Conservation (phyloP, 164 flowering plant species). For the Dillenia turbinata region DNA sequence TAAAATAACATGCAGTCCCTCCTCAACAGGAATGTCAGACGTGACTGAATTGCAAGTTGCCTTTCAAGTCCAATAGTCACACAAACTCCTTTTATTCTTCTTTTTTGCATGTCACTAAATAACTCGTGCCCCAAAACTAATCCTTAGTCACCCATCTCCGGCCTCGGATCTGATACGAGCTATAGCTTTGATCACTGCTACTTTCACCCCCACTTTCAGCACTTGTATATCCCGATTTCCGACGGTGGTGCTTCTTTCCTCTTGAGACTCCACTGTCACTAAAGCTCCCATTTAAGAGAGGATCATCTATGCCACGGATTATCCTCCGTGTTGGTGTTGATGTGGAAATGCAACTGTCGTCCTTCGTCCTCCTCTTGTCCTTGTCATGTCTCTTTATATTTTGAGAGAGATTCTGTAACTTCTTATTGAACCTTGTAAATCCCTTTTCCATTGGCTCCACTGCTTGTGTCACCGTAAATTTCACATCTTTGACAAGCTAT, state of each 20-base stretch:
- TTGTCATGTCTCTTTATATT: slow-evolving; percentile 79
- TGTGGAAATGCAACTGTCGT: slow-evolving; percentile 60
- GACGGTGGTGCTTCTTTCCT: slow-evolving; percentile 55
- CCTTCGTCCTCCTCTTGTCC: slow-evolving; percentile 60
- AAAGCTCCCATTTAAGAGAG: slow-evolving; percentile 74
- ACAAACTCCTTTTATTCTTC: too few species aligned
- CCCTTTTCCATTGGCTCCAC: slow-evolving; percentile 94
- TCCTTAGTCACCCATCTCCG: slow-evolving; percentile 85
- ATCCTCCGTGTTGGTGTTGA: slow-evolving; percentile 47
- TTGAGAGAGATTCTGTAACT: slow-evolving; percentile 74
- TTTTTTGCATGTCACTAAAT: too few species aligned
- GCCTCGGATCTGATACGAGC: slow-evolving; percentile 63
- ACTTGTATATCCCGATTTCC: slow-evolving; percentile 73
- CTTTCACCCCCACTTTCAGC: slow-evolving; percentile 94
- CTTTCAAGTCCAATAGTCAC: too few species aligned
- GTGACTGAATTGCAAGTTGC: too few species aligned
- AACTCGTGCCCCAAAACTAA: slow-evolving; percentile 10
- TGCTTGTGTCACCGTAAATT: slow-evolving; percentile 86
- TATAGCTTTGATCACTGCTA: slow-evolving; percentile 67
- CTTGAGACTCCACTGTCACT: slow-evolving; percentile 72
- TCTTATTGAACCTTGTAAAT: slow-evolving; percentile 69
- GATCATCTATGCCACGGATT: slow-evolving; percentile 95
- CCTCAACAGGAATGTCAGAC: too few species aligned
- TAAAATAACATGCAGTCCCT: too few species aligned
- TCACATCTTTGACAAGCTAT: slow-evolving; percentile 93